Base-by-base conservation (phyloP, 352 stramenopile species). In the Globisporangium megalacanthum region DNA sequence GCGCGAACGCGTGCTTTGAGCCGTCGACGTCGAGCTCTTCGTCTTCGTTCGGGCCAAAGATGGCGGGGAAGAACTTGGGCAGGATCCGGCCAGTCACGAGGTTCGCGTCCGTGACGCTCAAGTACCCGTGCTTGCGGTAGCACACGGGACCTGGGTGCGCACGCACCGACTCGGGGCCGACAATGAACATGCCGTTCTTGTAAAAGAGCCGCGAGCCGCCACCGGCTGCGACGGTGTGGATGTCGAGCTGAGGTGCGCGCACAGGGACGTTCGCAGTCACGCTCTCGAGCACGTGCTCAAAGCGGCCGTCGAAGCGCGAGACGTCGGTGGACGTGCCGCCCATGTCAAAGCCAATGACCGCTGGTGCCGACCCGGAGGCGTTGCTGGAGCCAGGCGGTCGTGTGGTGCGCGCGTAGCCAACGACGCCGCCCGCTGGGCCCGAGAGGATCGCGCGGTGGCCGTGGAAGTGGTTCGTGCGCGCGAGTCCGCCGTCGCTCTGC, bases 51-150 rank as follows among this genome's bases (percentile, higher is more conserved):
- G 94, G 94, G 31, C 97, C 97, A 73, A 99, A 99, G 61, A 99
- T 99, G 19, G 97, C 91, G 4, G 97, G 97, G 66, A 99, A 99
- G 60, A 98, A 96, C 41, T 96, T 77, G 0, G 97, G 97, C 17
- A 99, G 67, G 51, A 99, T 94, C n/a, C 97, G 81, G 44, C 97
- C 97, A 25, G 98, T 96, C 11, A 99, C 92, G 4, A 99, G 78
- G 72, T 99, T 99, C 6, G 97, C 97, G 72, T 99, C 97, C 1
- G 97, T 99, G 8, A 99, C 95, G 61, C 96, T 97, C 14, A 99
- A 65, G 60, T 94, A 83, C 4, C 97, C 97, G 39, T 93, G 89
- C 70, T 99, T 99, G 52, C 96, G 90, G 74, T 99, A 99, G 72
- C 96, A 99, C 14, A 97, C 89, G 0, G 91, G 91, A 1, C 97